These are phyloP conservation scores for Podospora anserina DNA, from an alignment of 495 filamentous ascomycete species.

Conservation along the genomic window DNA sequence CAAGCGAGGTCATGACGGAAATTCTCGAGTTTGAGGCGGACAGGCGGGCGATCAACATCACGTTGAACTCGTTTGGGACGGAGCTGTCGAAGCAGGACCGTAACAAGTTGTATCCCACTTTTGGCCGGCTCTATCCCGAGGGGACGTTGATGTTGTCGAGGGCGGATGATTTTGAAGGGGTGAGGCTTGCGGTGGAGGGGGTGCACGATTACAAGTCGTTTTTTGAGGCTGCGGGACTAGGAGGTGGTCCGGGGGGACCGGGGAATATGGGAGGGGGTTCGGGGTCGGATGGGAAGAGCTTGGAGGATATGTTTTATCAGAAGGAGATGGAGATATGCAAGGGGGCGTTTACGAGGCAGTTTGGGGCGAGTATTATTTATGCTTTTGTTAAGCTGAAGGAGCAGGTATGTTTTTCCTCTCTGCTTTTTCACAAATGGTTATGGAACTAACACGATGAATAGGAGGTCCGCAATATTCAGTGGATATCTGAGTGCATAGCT, in stretches of 20 bases:
- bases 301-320: constrained; percentile 98
- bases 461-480: constrained; percentile 99
- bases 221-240: constrained; percentile 88
- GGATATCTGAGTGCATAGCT: constrained; percentile 99
- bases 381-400: constrained; percentile 97
- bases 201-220: constrained; percentile 88
- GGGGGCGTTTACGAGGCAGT: constrained; percentile 90
- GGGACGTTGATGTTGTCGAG: constrained; percentile 92
- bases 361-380: constrained; percentile 92
- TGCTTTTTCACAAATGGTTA: too few species aligned
- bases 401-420: constrained; percentile 63
- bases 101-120: constrained; percentile 92
- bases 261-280: constrained; percentile 81
- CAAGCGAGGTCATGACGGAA: constrained; percentile 89
- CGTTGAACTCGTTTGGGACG: constrained; percentile 96
- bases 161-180: constrained; percentile 92
- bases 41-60: constrained; percentile 96
- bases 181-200: constrained; percentile 86
- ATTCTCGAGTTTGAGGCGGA: constrained; percentile 96
- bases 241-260: constrained; percentile 65
- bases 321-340: constrained; percentile 99
- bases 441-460: constrained; percentile 32
- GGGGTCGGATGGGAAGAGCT: constrained; percentile 75
- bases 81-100: constrained; percentile 91
- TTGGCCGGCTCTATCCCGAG: constrained; percentile 88